Base-by-base conservation (phyloP, 768 basidiomycete genomes). In the Amanita inopinata region DNA sequence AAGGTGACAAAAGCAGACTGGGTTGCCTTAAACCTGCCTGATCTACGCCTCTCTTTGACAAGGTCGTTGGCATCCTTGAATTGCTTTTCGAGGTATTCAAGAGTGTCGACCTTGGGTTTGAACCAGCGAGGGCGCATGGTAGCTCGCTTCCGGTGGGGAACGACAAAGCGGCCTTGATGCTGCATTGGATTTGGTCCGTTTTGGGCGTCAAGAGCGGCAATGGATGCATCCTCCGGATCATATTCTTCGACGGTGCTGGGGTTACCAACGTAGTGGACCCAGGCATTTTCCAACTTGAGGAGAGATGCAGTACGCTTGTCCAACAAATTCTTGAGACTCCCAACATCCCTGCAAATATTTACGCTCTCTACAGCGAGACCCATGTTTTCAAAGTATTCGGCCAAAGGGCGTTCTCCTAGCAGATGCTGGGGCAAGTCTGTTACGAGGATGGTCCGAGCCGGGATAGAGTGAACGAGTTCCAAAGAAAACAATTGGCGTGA, bases 1-100 rank as follows among this genome's bases (percentile, higher is more conserved):
- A 99, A 97, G 0, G 96, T 98, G 14, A 98, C 86, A 54, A 98
- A 99, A 0, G 91, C 96, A 22, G 78, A 75, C 33, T 82, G 79
- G 1, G 88, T 89, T 1, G 91, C 72, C 51, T 74, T 80, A 58
- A 89, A 93, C 53, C 75, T 83, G 12, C 85, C 87, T 3, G 61
- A 62, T 50, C 71, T 68, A 33, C 94, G 68, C 54, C 80, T 70
- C 55, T 73, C 78, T 60, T 78, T 80, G 3, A 98, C 90, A 11
- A 73, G 67, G 36, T 92, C 88, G 56, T 98, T 91, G 1, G 83
- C 81, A 40, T 80, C 77, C 46, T 72, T 69, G 64, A 92, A 99
- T 50, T 73, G 69, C 14, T 69, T 69, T 51, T 94, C 89, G 44
- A 93, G 76, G 57, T 83, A 83, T 51, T 96, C 90, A 30, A 99